A percentile compares a stretch with the other conserved stretches of the same genome.
phyloP scores from a whole-genome alignment of 106 monocot species.

The Dendrobium chrysotoxum region DNA sequence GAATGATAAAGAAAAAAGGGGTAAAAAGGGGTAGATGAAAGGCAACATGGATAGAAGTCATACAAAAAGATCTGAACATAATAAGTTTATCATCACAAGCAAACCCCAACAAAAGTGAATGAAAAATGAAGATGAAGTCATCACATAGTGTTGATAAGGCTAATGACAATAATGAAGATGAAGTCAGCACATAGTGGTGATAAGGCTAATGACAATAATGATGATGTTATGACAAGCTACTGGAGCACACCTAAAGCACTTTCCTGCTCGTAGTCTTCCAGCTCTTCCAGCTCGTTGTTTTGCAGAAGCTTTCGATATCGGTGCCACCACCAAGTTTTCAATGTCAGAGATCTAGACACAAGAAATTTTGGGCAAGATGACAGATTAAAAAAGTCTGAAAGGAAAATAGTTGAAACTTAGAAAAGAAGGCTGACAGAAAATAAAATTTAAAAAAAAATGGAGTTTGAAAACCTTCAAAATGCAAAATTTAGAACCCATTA shows the following conservation, averaged over 20 bases:
- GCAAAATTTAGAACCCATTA: background rate
- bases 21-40: background rate
- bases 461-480: background rate
- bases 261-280: conserved; percentile 86
- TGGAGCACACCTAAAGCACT: conserved; percentile 75
- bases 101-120: background rate
- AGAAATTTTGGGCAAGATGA: background rate
- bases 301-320: conserved; percentile 98
- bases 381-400: background rate
- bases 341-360: conserved; percentile 75
- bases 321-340: conserved; percentile 88
- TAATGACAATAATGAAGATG: background rate
- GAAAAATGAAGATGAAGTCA: background rate
- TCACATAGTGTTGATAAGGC: background rate
- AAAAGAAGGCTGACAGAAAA: background rate
- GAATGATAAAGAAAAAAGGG: background rate
- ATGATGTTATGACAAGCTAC: background rate
- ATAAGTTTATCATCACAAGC: background rate
- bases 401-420: background rate
- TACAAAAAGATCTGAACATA: background rate
- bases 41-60: background rate
- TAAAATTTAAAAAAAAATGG: background rate
- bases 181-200: background rate
- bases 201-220: background rate
- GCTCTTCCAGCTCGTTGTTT: conserved; percentile 90